A percentile compares a stretch with the other conserved stretches of the same genome.
phyloP scores from a whole-genome alignment of 306 rosid genomes.

The Fragaria nilgerrensis region DNA sequence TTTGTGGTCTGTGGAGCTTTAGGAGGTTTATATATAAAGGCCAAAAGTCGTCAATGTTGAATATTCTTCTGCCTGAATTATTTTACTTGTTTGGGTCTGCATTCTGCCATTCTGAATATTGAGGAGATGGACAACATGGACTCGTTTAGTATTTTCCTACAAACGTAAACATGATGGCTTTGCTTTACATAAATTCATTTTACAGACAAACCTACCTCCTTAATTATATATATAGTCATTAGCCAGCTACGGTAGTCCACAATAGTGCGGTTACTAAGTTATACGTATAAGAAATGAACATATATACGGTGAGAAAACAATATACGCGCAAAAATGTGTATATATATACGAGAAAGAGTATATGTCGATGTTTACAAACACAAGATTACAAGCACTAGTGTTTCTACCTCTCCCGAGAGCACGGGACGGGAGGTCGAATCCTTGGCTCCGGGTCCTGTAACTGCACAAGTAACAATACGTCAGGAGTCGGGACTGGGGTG shows the following conservation, averaged over 20 bases:
- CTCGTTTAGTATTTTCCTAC: background rate
- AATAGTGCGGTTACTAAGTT: background rate
- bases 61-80: background rate
- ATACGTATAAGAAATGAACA: no score
- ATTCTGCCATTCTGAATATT: background rate
- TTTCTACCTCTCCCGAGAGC: no score
- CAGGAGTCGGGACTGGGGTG: no score
- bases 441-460: no score
- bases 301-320: background rate
- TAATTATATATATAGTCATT: background rate
- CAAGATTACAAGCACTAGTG: background rate
- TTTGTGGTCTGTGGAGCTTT: background rate
- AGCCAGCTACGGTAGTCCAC: background rate
- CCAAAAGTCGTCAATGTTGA: constrained; percentile 11
- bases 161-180: background rate
- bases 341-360: background rate
- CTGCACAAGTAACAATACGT: no score
- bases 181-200: background rate
- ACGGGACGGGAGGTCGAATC: no score
- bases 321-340: no score
- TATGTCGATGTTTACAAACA: background rate
- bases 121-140: background rate
- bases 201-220: background rate
- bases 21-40: background rate
- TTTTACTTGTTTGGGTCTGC: background rate